Conservation (phyloP, 345 rosid species). For the Populus pruinosa region DNA sequence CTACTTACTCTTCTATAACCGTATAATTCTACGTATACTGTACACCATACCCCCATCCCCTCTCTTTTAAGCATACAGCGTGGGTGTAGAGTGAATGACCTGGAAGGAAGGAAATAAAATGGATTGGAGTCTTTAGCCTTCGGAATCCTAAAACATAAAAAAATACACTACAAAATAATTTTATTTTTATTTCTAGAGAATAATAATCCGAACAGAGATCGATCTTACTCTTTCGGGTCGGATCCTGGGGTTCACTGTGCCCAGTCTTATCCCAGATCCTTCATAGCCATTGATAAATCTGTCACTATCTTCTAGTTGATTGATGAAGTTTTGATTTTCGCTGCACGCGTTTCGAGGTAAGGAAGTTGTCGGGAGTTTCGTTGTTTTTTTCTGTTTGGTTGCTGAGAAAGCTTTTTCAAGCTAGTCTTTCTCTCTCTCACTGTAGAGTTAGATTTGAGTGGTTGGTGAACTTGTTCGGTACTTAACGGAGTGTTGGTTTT, state of each 20-base stretch:
- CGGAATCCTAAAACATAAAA: neutral
- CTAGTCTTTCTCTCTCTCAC: neutral
- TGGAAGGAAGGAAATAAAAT: constrained; percentile 1
- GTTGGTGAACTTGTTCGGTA: neutral
- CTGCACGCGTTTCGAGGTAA: constrained; percentile 33
- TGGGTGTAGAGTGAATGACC: constrained; percentile 6
- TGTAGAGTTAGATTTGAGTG: constrained; percentile 5
- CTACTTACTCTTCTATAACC: constrained; percentile 1
- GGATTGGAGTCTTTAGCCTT: constrained; percentile 20
- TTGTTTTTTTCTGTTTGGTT: constrained; percentile 29
- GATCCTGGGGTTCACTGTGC: constrained; percentile 30
- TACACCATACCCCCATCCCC: neutral
- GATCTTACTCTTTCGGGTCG: constrained; percentile 26
- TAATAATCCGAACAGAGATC: neutral
- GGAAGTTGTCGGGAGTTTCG: neutral
- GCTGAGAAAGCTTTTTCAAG: constrained; percentile 5
- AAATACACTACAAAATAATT: neutral
- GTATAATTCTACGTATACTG: constrained; percentile 3
- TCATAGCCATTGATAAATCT: neutral
- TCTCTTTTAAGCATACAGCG: neutral
- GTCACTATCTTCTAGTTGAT: neutral
- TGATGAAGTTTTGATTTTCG: constrained; percentile 44
- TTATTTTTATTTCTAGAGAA: neutral
- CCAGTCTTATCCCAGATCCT: constrained; percentile 28
- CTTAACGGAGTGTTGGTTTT: neutral